These are phyloP conservation scores for Aspergillus egyptiacus DNA, from an alignment of 495 filamentous ascomycete species.

Conservation along the genomic window DNA sequence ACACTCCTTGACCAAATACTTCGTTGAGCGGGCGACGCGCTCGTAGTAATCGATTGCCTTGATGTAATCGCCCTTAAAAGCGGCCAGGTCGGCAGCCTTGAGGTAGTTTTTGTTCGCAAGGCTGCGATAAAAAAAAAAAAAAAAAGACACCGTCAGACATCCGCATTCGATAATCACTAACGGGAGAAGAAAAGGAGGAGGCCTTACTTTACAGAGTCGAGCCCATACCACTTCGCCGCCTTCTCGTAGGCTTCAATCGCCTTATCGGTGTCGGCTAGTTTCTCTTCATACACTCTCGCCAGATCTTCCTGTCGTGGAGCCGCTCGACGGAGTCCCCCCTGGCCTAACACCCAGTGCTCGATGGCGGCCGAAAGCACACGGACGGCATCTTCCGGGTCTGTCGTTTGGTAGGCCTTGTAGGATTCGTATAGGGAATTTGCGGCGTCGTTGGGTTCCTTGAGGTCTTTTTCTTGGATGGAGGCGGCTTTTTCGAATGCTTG, in stretches of 20 bases:
- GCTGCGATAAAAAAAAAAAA: constrained; percentile 29
- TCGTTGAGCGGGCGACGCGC: constrained; percentile 67
- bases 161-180: too few species aligned
- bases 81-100: constrained; percentile 82
- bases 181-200: too few species aligned
- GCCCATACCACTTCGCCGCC: constrained; percentile 82
- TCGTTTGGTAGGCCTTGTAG: constrained; percentile 81
- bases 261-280: constrained; percentile 66
- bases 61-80: constrained; percentile 72
- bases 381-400: constrained; percentile 70
- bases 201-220: too few species aligned
- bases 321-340: constrained; percentile 82
- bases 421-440: constrained; percentile 74
- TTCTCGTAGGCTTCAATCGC: constrained; percentile 74
- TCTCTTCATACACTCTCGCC: constrained; percentile 74
- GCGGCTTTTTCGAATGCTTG: constrained; percentile 75
- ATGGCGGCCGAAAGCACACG: constrained; percentile 69
- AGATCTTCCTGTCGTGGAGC: constrained; percentile 82
- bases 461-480: constrained; percentile 61
- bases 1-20: constrained; percentile 88
- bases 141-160: not conserved
- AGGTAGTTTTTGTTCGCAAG: constrained; percentile 86
- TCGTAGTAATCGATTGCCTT: constrained; percentile 77
- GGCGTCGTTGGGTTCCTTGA: constrained; percentile 84
- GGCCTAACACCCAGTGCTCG: constrained; percentile 67